Evolutionary conservation across 805 yeast genomes (phyloP), one percentile per base, ranked within the genome.

Genomic region (Saccharomycopsis vini): DNA sequence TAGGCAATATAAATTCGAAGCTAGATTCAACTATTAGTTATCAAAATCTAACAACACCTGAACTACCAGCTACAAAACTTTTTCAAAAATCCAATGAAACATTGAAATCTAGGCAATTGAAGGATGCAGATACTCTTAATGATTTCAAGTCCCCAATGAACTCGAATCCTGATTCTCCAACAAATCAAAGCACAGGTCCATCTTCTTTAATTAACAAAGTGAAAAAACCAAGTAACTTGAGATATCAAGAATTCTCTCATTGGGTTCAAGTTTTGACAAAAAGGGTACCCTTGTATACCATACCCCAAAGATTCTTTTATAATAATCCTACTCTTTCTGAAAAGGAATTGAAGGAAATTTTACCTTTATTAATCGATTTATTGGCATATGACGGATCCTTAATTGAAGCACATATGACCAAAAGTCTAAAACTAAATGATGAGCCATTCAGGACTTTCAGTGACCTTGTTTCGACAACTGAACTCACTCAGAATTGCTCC

Each of bases 211-310:
- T 13, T 15, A 30, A 30, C 16, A 30, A 30, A 30, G 34, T 15
- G 7, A 30, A 30, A 16, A 30, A n/a, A 15, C 16, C n/a, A 15
- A 15, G 6, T 5, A 30, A 10, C n/a, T 10, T 42, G 3, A 39
- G 46, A 23, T 43, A 46, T 41, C 47, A 56, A 4, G 58, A 56
- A 38, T 51, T 59, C 3, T 71, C 84, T 4, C 81, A 79, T 50
- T 79, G 79, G 60, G 58, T 82, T 28, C 89, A 88, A 1, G 75
- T 83, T 59, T 66, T 83, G 9, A 59, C 83, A 22, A 62, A 89
- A 46, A 74, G 79, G 34, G 72, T 81, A 46, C 79, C 85, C 16
- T 64, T 79, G 0, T 65, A 71, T 36, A 71, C 83, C 0, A 75
- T 83, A 9, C 90, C 94, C 0, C 63, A 67, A 13, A 53, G 57